Conservation (phyloP, 169 alveolate species). For the Plasmodium adleri region DNA sequence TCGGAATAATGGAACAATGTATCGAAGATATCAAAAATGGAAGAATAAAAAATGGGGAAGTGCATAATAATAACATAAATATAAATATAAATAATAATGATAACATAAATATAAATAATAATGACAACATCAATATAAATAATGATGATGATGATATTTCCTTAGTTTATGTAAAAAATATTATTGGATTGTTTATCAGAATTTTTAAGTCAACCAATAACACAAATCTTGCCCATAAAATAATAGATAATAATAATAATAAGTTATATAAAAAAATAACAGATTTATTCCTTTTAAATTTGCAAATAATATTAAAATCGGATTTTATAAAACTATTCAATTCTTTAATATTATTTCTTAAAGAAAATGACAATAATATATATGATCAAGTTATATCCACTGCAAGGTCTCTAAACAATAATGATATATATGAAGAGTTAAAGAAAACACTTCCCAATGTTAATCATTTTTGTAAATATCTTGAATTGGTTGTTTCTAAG, state of each 20-base stretch:
- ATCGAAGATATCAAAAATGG: constrained; percentile 8
- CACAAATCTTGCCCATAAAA: background rate
- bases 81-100: no score
- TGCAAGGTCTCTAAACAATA: constrained; percentile 13
- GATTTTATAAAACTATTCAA: constrained; percentile 42
- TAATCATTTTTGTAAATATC: constrained; percentile 44
- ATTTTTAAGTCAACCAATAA: constrained; percentile 14
- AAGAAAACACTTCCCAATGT: constrained; percentile 28
- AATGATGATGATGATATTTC: background rate
- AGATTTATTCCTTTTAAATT: constrained; percentile 11
- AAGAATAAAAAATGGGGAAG: no score
- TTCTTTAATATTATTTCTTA: constrained; percentile 18
- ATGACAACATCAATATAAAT: no score
- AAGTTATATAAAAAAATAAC: constrained; percentile 27
- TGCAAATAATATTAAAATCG: constrained; percentile 40
- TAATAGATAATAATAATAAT: constrained; percentile 6
- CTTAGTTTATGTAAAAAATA: constrained; percentile 11
- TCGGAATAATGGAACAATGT: constrained; percentile 16
- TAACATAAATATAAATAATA: no score
- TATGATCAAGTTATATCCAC: constrained; percentile 29
- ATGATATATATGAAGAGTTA: constrained; percentile 17
- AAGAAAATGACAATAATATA: constrained; percentile 13
- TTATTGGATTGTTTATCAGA: constrained; percentile 18
- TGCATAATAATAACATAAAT: no score
- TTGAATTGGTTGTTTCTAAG: constrained; percentile 1